A percentile compares a stretch with the other conserved stretches of the same genome.
Evolutionary conservation across 257 asterid genomes (phyloP).

Genomic region (Plantago major): DNA sequence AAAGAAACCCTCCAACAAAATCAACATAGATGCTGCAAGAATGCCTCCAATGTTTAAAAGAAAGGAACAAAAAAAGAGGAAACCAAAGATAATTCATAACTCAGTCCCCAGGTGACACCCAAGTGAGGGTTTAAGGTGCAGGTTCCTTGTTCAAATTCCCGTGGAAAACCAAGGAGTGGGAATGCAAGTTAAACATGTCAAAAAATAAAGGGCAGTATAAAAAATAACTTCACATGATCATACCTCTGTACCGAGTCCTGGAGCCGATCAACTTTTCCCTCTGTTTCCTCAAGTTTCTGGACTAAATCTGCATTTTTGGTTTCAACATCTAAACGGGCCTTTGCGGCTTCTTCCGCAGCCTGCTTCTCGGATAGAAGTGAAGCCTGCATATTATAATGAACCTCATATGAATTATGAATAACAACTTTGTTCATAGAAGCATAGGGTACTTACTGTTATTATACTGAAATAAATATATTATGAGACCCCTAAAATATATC

Average conservation of each 20-base stretch:
- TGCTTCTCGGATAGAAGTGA: slow-evolving; percentile 63
- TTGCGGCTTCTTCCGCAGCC: slow-evolving; percentile 64
- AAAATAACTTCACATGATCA: slow-evolving; percentile 12
- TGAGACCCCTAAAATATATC: no score
- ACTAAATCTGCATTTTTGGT: slow-evolving; percentile 53
- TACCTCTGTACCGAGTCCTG: slow-evolving; percentile 89
- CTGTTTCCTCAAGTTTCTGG: slow-evolving; percentile 64
- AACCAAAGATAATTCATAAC: no score
- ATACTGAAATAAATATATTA: no score
- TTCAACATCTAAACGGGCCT: slow-evolving; percentile 56
- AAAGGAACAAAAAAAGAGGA: background rate
- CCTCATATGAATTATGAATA: slow-evolving; percentile 12
- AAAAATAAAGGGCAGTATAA: background rate
- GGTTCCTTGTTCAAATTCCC: no score
- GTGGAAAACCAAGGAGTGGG: no score
- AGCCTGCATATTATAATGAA: slow-evolving; percentile 44
- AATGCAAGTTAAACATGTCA: background rate
- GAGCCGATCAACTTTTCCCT: slow-evolving; percentile 68
- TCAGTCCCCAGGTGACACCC: no score
- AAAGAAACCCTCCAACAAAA: background rate
- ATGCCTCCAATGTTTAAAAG: background rate
- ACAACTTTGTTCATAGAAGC: background rate
- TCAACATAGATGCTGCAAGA: slow-evolving; percentile 14
- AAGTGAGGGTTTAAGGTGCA: no score
- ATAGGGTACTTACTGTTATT: no score